Percentiles rank a stretch among this genome's conserved stretches.
Conservation (phyloP, 352 stramenopile genomes). For the Globisporangium rhizosaccharum region DNA sequence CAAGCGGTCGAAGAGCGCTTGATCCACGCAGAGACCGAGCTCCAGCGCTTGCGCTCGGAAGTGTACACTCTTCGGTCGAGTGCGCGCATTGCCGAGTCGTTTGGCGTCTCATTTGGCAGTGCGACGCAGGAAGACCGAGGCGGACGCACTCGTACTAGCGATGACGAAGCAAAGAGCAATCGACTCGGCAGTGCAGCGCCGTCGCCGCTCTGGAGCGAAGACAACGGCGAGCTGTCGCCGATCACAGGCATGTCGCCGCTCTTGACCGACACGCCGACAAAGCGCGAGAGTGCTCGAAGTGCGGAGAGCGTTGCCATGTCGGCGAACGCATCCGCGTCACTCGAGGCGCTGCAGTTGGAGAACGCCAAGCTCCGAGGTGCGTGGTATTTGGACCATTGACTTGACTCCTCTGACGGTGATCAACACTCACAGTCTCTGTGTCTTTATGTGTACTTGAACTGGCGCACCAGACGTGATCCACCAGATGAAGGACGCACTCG, state of each 20-base stretch:
- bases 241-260: conserved; percentile 42
- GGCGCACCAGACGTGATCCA: conserved; percentile 46
- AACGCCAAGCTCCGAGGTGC: conserved; percentile 51
- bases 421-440: background rate
- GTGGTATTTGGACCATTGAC: background rate
- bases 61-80: conserved; percentile 38
- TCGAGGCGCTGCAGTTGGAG: conserved; percentile 35
- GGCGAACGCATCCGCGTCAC: conserved; percentile 1
- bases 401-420: background rate
- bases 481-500: conserved; percentile 69
- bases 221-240: conserved; percentile 49
- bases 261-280: conserved; percentile 34
- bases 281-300: background rate
- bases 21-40: conserved; percentile 54
- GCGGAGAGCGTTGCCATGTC: conserved; percentile 1
- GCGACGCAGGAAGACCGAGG: conserved; percentile 13
- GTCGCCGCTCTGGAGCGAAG: conserved; percentile 68
- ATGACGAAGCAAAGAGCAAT: conserved; percentile 1
- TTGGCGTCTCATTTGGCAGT: conserved; percentile 17
- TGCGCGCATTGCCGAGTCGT: conserved; percentile 40
- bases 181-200: conserved; percentile 15
- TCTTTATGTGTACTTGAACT: background rate
- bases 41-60: conserved; percentile 48
- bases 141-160: background rate
- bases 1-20: conserved; percentile 52